phyloP scores from a whole-genome alignment of 148 eudicot species.

The Rhododendron griersonianum region DNA sequence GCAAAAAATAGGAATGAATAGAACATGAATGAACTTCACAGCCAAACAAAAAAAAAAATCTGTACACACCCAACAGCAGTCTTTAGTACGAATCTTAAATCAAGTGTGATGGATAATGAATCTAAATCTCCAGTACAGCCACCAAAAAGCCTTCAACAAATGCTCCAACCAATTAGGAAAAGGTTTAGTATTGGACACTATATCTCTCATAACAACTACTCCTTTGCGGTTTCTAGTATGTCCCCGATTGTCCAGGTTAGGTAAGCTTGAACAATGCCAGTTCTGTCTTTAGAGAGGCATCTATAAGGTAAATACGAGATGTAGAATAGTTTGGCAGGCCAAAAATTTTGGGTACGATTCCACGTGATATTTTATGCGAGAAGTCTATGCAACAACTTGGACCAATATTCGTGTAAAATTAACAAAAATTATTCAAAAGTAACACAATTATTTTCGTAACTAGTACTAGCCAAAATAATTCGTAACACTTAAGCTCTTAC shows the following conservation, averaged over 20 bases:
- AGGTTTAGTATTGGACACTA: not conserved
- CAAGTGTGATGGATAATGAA: not conserved
- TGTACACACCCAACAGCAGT: not conserved
- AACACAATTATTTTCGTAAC: not conserved
- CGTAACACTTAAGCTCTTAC: not conserved
- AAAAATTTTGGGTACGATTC: not conserved
- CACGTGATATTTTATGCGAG: not conserved
- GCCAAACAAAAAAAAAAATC: not conserved
- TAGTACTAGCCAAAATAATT: not conserved
- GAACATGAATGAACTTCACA: not conserved
- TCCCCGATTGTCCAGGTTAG: not conserved
- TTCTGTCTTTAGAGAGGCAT: not conserved
- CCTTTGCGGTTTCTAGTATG: not conserved
- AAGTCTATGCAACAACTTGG: not conserved
- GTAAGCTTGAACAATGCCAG: not conserved
- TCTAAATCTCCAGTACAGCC: not conserved
- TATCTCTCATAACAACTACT: not conserved
- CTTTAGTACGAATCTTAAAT: not conserved
- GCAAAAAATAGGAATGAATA: not conserved
- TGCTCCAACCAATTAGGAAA: not conserved
- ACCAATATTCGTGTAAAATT: not conserved
- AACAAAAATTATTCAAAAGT: not conserved
- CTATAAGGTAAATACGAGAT: not conserved
- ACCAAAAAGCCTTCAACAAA: not conserved
- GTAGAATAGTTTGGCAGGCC: not conserved